Base-by-base conservation (phyloP, 805 yeast species). In the Barnettozyma siamensis region DNA sequence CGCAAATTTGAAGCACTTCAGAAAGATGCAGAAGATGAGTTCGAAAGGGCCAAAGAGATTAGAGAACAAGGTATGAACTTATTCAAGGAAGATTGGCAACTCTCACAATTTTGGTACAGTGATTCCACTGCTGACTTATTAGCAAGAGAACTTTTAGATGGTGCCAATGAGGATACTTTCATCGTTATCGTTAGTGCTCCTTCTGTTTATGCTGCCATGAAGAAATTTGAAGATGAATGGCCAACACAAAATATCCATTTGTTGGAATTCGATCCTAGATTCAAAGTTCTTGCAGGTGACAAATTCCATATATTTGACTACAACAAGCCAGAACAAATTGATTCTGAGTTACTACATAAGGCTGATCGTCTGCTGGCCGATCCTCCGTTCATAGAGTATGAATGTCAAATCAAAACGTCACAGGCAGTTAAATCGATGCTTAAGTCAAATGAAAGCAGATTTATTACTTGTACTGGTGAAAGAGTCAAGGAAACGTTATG, bases 51-150 rank as follows among this genome's bases (percentile, higher is more conserved):
- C 21, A 55, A 55, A 44, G 36, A 45, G 16, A 50, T 59, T 26
- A 48, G 45, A 20, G 54, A 57, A 37, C 61, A 74, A 41, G 75
- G 79, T 17, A 89, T 89, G 62, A 86, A 81, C 40, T 69, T 77
- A 30, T 88, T 88, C 60, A 71, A 83, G 56, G 96, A 88, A 62
- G 95, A 88, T 62, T 88, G 97, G 97, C 93, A 87, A 56, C 69
- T 89, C 30, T 87, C 95, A 1, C 97, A 88, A 61, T 88, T 88
- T 64, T 88, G 97, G 58, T 88, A 87, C 57, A 66, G 73, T 42
- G 89, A 87, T 45, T 63, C 67, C 3, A 88, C 96, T 1, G 88
- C 96, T 0, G 72, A 70, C 38, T 56, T 63, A 1, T 60, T 87
- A 16, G 93, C 87, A 1, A 75, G 73, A 45, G 93, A 86, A 7